Base-by-base conservation (phyloP, 495 filamentous ascomycete genomes). In the Trichoderma erinaceum region DNA sequence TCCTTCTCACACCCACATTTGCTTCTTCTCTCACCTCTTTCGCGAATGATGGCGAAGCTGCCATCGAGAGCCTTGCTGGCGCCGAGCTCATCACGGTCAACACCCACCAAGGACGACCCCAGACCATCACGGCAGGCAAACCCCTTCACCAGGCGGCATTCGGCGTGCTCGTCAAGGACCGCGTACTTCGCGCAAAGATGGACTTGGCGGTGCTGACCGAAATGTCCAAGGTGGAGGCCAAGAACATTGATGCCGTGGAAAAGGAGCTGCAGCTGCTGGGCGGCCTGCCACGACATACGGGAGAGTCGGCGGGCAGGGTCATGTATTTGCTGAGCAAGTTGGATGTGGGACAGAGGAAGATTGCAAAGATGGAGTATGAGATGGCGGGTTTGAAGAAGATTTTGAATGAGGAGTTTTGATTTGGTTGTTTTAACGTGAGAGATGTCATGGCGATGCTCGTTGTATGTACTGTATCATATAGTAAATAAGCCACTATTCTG, bases 131-230 rank as follows among this genome's bases (percentile, higher is more conserved):
- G 64, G 90, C 92, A 3, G 93, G 92, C 16, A 91, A 90, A 73
- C 95, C 95, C 0, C 92, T 99, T 10, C 96, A 93, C 79, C 87
- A 85, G 46, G 88, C 92, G 3, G 93, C 93, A 0, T 99, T 97
- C 78, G 78, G 81, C 67, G 78, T 82, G 41, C 75, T 99, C 25
- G 83, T 85, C 0, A 79, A 86, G 66, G 96, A 98, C 75, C 78
- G 79, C 4, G 92, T 91, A 0, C 75, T 99, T 65, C 81, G 83
- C 41, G 84, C 89, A 10, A 84, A 88, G 68, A 84, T 99, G 74
- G 92, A 98, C 71, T 75, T 96, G 15, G 82, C 84, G 15, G 78
- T 92, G 58, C 74, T 93, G 1, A 82, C 78, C 4, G 84, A 93
- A 74, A 71, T 91, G 29, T 84, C 87, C 18, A 88, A 87, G 71